Conservation (phyloP, 495 filamentous ascomycete genomes). For the Rhypophila decipiens region DNA sequence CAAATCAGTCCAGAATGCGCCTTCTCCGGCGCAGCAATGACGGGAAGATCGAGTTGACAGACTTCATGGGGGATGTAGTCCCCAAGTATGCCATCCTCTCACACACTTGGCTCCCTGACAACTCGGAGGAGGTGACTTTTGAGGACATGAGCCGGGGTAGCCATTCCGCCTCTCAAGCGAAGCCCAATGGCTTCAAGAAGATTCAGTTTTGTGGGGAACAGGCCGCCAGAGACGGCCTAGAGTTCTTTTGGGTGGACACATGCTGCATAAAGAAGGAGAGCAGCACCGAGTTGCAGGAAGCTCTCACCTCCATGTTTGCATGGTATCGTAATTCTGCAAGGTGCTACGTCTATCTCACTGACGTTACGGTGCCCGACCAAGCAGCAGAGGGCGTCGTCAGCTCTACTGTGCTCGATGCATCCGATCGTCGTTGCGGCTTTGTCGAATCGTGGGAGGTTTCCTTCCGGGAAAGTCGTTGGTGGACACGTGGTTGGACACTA, state of each 20-base stretch:
- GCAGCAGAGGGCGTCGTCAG: too few species aligned
- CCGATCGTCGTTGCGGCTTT: too few species aligned
- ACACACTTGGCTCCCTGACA: slow-evolving; percentile 14
- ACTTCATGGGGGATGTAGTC: neutral
- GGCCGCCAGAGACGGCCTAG: slow-evolving; percentile 15
- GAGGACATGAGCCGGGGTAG: slow-evolving; percentile 12
- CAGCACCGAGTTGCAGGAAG: slow-evolving; percentile 22
- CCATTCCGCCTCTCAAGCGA: slow-evolving; percentile 7
- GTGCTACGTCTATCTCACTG: slow-evolving; percentile 27
- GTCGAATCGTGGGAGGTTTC: too few species aligned
- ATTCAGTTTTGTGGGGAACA: slow-evolving; percentile 25
- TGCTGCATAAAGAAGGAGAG: slow-evolving; percentile 3
- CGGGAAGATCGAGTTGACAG: neutral
- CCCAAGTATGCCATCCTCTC: slow-evolving; percentile 22
- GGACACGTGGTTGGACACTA: too few species aligned
- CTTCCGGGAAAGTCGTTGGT: too few species aligned
- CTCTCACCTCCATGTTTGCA: slow-evolving; percentile 25
- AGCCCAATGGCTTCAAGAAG: slow-evolving; percentile 24
- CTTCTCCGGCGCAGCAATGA: neutral
- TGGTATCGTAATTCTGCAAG: slow-evolving; percentile 21
- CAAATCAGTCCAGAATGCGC: neutral
- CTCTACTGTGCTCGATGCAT: too few species aligned
- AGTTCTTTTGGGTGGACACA: too few species aligned
- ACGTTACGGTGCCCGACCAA: slow-evolving; percentile 12
- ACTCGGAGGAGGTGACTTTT: slow-evolving; percentile 17